Evolutionary conservation across 2,329 filamentous ascomycete species (phyloP), one percentile per base, ranked within the genome.

Genomic region (Fusarium sp.): DNA sequence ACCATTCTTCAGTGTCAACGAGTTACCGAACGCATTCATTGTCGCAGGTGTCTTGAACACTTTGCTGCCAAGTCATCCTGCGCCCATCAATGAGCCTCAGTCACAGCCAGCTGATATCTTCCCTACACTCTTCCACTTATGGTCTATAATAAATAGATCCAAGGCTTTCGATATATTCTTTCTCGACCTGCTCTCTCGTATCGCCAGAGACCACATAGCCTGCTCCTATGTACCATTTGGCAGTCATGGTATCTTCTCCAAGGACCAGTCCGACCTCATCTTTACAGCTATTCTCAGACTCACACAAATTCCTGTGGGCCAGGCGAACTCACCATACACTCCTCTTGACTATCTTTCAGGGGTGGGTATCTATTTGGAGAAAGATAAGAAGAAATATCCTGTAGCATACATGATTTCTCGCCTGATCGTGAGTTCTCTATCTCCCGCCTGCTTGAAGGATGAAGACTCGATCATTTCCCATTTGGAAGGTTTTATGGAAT

Each of bases 121-220:
- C 37, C 96, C 96, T 5, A 97, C 95, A 1, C 91, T 97, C 74
- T 99, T 99, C 84, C 96, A 99, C 79, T 82, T 98, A 3, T 99
- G 96, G 96, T 96, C 94, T 2, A 85, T 98, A 43, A 90, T 98
- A 71, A 96, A 93, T 73, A 88, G 97, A 53, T 98, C 95, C 2
- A 96, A 93, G 79, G 86, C 90, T 6, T 91, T 96, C 65, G 96
- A 99, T 79, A 88, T 92, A 61, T 91, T 91, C 67, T 94, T 97
- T 75, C 88, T 98, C 69, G 96, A 99, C 79, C 87, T 97, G 31
- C 88, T 97, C 67, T 98, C 96, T 14, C 88, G 96, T 54, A 84
- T 98, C 76, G 91, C 95, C 2, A 86, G 95, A 69, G 96, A 99
- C 78, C 93, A 92, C 62, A 81, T 99, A 59, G 84, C 88, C 28